Percentiles rank a stretch among this genome's conserved stretches.
phyloP scores from a whole-genome alignment of 2,329 filamentous ascomycete genomes.

The Alternaria solani region DNA sequence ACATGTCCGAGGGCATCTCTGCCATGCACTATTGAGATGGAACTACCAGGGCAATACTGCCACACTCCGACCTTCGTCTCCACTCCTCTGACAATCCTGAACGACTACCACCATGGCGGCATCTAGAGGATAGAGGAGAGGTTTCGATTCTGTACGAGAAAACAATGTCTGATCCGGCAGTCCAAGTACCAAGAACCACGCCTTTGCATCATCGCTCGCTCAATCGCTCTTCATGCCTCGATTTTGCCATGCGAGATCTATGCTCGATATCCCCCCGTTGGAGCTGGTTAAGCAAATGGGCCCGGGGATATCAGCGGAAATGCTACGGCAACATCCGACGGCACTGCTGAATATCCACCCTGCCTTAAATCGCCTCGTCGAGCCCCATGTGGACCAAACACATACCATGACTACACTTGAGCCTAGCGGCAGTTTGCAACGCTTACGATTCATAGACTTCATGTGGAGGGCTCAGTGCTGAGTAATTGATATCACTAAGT shows the following conservation, averaged over 20 bases:
- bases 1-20: neutral
- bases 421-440: neutral
- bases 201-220: neutral
- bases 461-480: neutral
- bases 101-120: neutral
- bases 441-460: neutral
- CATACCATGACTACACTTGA: neutral
- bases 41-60: neutral
- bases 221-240: neutral
- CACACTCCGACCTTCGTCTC: neutral
- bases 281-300: neutral
- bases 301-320: neutral
- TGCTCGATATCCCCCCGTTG: neutral
- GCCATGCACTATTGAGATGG: neutral
- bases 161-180: neutral
- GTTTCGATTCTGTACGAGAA: neutral
- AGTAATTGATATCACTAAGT: neutral
- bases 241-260: neutral
- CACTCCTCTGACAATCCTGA: too few species aligned
- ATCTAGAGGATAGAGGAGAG: neutral
- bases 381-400: slow-evolving; percentile 5
- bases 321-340: slow-evolving; percentile 6
- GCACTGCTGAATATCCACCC: slow-evolving; percentile 1
- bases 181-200: neutral
- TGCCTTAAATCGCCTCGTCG: neutral